Base-by-base conservation (phyloP, 176 grass and related monocot species). In the Guadua angustifolia region DNA sequence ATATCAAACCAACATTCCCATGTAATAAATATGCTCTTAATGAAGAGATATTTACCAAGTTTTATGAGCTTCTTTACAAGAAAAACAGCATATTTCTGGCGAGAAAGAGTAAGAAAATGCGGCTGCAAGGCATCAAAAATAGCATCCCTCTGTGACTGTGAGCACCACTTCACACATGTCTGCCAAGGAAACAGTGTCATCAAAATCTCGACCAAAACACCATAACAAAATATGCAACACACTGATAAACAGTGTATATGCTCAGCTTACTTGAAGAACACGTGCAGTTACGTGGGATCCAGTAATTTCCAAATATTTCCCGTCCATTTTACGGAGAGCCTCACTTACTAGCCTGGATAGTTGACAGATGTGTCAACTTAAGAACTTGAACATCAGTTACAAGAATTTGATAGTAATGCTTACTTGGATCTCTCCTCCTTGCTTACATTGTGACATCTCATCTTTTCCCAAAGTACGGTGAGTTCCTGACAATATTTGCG, bases 141-240 rank as follows among this genome's bases (percentile, higher is more conserved):
- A 38, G 80, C 78, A 84, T 98, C 91, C 71, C 91, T 95, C 86
- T 95, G 93, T 40, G 74, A 71, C 86, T 95, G 91, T 12, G 89
- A 92, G 67, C 93, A 98, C 78, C 83, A 95, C 63, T 98, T 98
- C 42, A 98, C 84, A 76, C 96, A 98, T 75, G 96, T 94, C 96
- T 95, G 74, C 67, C 42, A 73, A 61, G 74, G 36, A 72, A 66
- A 69, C 6, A 4, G 17, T 25, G 4, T n/a, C 22, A 79, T 81
- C 35, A 66, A 63, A 32, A 49, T 26, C 24, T 51, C n/a, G 18
- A 59, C 2, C 19, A 71, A 58, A 72, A 17, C 67, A 57, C 15
- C 3, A 6, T 24, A 68, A 56, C 24, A 79, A 16, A 24, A 64
- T 10, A 12, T 0, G 0, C 18, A 70, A 66, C 26, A 75, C 17